These are phyloP conservation scores for Leccinum variicolor DNA, from an alignment of 768 basidiomycete species.

Conservation along the genomic window DNA sequence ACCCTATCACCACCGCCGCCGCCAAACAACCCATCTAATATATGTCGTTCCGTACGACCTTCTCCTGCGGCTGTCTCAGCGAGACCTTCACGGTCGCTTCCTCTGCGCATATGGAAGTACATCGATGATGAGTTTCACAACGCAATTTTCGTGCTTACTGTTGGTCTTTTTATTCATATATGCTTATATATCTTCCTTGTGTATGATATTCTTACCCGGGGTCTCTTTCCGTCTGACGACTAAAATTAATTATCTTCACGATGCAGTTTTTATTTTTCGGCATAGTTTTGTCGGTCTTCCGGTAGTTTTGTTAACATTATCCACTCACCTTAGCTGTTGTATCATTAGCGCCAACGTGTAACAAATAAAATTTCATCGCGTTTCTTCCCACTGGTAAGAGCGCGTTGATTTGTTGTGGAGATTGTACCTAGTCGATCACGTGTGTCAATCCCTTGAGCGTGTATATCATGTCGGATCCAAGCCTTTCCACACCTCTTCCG, in stretches of 20 bases:
- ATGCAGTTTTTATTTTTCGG: neutral
- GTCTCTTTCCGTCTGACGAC: constrained; percentile 25
- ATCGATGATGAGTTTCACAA: constrained; percentile 30
- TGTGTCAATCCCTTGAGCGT: neutral
- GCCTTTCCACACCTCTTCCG: constrained; percentile 2
- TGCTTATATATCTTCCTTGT: constrained; percentile 28
- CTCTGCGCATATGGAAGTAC: constrained; percentile 11
- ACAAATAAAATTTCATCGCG: neutral
- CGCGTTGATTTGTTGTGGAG: too few relatives aligned
- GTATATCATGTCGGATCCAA: constrained; percentile 13
- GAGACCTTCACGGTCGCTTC: constrained; percentile 9
- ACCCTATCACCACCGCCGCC: constrained; percentile 11
- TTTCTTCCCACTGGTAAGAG: neutral
- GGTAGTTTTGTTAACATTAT: neutral
- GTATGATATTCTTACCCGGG: constrained; percentile 29
- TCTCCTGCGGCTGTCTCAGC: neutral
- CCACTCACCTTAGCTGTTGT: constrained; percentile 5
- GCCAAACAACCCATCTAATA: neutral
- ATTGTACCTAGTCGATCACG: neutral
- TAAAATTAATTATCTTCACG: constrained; percentile 1
- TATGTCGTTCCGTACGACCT: neutral
- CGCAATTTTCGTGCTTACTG: constrained; percentile 21
- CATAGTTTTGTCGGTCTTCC: too few relatives aligned
- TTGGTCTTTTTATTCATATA: constrained; percentile 27
- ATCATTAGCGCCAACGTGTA: constrained; percentile 13